Percentiles rank a stretch among this genome's conserved stretches.
Conservation (phyloP, 2,329 filamentous ascomycete species). For the Beauveria sp. region DNA sequence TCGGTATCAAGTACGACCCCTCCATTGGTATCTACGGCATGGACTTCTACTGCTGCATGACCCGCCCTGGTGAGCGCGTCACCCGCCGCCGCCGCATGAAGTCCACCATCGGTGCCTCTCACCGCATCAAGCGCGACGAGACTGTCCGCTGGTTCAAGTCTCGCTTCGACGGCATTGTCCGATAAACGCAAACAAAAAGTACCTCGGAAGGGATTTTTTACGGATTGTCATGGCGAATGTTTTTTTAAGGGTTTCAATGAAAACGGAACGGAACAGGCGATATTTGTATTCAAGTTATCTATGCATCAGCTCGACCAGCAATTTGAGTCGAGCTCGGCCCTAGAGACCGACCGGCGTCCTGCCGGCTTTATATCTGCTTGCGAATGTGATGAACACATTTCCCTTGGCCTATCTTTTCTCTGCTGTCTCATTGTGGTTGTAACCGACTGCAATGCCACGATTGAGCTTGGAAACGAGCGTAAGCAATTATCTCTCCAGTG, state of each 20-base stretch:
- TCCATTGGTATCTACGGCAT: constrained; percentile 99
- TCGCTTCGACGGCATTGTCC: constrained; percentile 97
- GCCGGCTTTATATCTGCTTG: constrained; percentile 45
- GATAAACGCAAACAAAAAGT: constrained; percentile 55
- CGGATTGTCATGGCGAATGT: constrained; percentile 34
- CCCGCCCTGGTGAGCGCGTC: constrained; percentile 96
- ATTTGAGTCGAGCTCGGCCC: constrained; percentile 58
- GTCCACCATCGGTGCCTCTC: constrained; percentile 75
- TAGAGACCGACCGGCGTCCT: constrained; percentile 63
- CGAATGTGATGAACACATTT: constrained; percentile 29
- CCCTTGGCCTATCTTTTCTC: constrained; percentile 10
- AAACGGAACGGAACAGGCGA: constrained; percentile 21
- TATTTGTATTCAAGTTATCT: constrained; percentile 36
- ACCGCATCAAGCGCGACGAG: constrained; percentile 92
- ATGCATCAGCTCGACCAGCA: constrained; percentile 44
- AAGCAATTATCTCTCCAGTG: not conserved
- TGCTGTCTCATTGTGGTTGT: constrained; percentile 2
- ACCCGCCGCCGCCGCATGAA: constrained; percentile 88
- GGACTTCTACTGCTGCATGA: constrained; percentile 99
- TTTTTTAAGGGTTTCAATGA: constrained; percentile 22
- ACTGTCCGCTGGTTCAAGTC: constrained; percentile 92
- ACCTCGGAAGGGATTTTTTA: constrained; percentile 23
- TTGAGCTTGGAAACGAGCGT: constrained; percentile 8
- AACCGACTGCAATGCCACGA: constrained; percentile 1
- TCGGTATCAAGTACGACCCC: constrained; percentile 99